Evolutionary conservation across 352 stramenopile genomes (phyloP).

Genomic region (Pythium monospermum): DNA sequence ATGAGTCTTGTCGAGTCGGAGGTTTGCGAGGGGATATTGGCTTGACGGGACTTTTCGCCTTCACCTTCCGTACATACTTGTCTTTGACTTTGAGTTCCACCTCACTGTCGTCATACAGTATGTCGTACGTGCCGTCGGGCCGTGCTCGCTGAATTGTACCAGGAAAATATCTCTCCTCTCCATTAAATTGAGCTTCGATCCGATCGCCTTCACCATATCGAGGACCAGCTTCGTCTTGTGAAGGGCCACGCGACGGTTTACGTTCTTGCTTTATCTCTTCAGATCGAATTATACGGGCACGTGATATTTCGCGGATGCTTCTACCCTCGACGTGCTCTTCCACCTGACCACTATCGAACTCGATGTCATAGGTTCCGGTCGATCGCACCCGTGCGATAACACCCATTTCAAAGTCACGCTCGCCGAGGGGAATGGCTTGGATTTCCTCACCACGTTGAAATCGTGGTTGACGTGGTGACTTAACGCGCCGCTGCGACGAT

Average conservation of each 20-base stretch:
- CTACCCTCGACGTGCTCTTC: conserved; percentile 54
- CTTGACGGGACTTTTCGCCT: conserved; percentile 32
- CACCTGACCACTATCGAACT: conserved; percentile 53
- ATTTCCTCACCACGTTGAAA: conserved; percentile 60
- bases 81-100: conserved; percentile 46
- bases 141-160: conserved; percentile 44
- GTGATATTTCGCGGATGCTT: conserved; percentile 36
- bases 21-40: conserved; percentile 7
- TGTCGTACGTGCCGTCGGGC: conserved; percentile 55
- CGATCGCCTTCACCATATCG: conserved; percentile 35
- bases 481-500: conserved; percentile 29
- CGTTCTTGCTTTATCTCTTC: conserved; percentile 16
- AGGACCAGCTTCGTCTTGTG: conserved; percentile 17
- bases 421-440: conserved; percentile 47
- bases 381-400: conserved; percentile 43
- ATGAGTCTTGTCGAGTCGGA: conserved; percentile 3
- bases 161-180: conserved; percentile 32
- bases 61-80: conserved; percentile 40
- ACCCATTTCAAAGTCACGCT: conserved; percentile 42
- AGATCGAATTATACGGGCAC: conserved; percentile 29
- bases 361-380: conserved; percentile 59
- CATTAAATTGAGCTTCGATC: conserved; percentile 43
- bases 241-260: conserved; percentile 9
- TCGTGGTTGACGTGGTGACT: conserved; percentile 14
- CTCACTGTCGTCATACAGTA: conserved; percentile 65